phyloP scores from a whole-genome alignment of 2,329 filamentous ascomycete species.

The Cladophialophora carrionii region DNA sequence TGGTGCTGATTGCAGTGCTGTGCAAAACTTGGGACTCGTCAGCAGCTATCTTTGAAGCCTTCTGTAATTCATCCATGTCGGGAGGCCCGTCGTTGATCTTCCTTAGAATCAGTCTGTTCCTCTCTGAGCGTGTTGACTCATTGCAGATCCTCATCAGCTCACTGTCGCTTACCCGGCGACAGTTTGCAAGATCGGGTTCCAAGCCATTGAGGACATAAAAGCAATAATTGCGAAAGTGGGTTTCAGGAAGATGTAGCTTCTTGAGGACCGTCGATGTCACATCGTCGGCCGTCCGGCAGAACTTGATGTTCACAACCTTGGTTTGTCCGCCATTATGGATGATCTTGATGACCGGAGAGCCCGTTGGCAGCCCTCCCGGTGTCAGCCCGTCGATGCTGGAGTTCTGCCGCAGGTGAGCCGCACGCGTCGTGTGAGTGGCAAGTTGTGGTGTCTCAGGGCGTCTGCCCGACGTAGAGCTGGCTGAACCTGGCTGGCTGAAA shows the following conservation, averaged over 20 bases:
- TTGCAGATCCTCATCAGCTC: conserved; percentile 92
- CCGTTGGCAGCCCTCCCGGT: conserved; percentile 80
- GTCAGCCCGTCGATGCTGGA: conserved; percentile 84
- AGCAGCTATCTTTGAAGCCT: conserved; percentile 84
- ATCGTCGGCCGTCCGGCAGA: conserved; percentile 88
- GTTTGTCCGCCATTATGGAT: conserved; percentile 90
- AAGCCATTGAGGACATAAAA: conserved; percentile 90
- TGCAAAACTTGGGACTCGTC: conserved; percentile 81
- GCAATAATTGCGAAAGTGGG: conserved; percentile 92
- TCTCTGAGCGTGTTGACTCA: conserved; percentile 79
- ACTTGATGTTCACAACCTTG: conserved; percentile 90
- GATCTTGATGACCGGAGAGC: conserved; percentile 87
- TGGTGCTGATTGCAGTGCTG: conserved; percentile 60
- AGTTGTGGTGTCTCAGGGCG: conserved; percentile 67
- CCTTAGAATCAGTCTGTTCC: conserved; percentile 85
- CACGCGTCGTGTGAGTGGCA: conserved; percentile 62
- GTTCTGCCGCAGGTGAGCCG: conserved; percentile 74
- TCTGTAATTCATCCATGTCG: conserved; percentile 79
- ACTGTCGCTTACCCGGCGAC: conserved; percentile 78
- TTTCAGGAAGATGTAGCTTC: conserved; percentile 85
- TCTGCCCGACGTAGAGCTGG: conserved; percentile 57
- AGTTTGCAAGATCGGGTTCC: conserved; percentile 79
- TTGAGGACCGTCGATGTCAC: conserved; percentile 86
- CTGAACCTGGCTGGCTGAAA: conserved; percentile 59
- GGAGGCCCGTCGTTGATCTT: conserved; percentile 93